Evolutionary conservation across 2,329 filamentous ascomycete genomes (phyloP).

Genomic region (Clonostachys rhizophaga): DNA sequence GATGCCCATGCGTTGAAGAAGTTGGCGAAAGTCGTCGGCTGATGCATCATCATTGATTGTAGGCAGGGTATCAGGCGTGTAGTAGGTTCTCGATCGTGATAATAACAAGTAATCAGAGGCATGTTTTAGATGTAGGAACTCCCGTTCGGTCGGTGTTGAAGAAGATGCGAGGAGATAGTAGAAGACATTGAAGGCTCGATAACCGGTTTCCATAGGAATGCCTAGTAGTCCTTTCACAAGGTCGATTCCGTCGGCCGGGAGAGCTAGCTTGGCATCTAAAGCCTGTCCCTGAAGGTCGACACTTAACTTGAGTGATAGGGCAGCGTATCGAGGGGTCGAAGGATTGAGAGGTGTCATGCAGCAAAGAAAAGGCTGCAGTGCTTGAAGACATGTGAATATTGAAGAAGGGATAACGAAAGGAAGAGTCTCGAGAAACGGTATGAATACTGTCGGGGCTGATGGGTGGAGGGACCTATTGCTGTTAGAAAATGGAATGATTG

Average conservation of each 20-base stretch:
- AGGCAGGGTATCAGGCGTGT: slow-evolving; percentile 81
- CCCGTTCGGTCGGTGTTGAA: slow-evolving; percentile 81
- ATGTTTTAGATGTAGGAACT: slow-evolving; percentile 77
- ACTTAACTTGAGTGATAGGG: slow-evolving; percentile 75
- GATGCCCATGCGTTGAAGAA: slow-evolving; percentile 88
- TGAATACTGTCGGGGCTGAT: slow-evolving; percentile 79
- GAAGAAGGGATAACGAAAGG: slow-evolving; percentile 74
- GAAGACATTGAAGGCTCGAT: slow-evolving; percentile 94
- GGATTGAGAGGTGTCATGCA: slow-evolving; percentile 87
- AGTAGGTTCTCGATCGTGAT: slow-evolving; percentile 78
- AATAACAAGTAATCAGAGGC: slow-evolving; percentile 75
- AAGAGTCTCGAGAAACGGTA: slow-evolving; percentile 75
- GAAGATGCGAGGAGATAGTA: slow-evolving; percentile 92
- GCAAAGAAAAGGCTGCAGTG: slow-evolving; percentile 79
- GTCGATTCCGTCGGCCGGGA: slow-evolving; percentile 87
- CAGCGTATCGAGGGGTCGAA: slow-evolving; percentile 74
- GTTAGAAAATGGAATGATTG: slow-evolving; percentile 6
- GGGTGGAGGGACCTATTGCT: slow-evolving; percentile 72
- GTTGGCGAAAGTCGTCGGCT: slow-evolving; percentile 86
- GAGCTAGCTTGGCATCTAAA: slow-evolving; percentile 66
- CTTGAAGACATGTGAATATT: slow-evolving; percentile 74
- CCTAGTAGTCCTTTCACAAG: slow-evolving; percentile 74
- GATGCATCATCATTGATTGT: slow-evolving; percentile 89
- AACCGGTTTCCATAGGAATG: slow-evolving; percentile 73
- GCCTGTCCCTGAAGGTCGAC: slow-evolving; percentile 78